phyloP scores from a whole-genome alignment of 1,284 basidiomycete species.

The Trichosporon coremiiforme region DNA sequence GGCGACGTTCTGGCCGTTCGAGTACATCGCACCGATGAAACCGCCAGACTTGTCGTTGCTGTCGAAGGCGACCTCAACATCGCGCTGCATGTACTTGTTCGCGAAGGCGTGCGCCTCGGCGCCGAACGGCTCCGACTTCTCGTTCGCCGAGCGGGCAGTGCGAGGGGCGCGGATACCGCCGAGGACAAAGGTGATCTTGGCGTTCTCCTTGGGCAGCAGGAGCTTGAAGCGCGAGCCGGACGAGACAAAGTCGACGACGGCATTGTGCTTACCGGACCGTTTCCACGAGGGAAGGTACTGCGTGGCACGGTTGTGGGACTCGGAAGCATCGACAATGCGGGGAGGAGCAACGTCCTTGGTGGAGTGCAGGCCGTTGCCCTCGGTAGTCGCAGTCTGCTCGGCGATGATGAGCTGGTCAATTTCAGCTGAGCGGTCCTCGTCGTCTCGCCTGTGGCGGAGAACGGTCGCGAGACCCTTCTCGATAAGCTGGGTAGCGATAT shows the following conservation, averaged over 20 bases:
- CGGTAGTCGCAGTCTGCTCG: slow-evolving; percentile 79
- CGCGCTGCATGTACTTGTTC: slow-evolving; percentile 84
- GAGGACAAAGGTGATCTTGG: slow-evolving; percentile 83
- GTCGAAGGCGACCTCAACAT: slow-evolving; percentile 90
- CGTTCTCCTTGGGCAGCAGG: slow-evolving; percentile 85
- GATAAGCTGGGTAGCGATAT: slow-evolving; percentile 87
- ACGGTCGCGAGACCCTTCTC: slow-evolving; percentile 90
- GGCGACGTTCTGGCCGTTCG: slow-evolving; percentile 78
- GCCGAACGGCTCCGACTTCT: slow-evolving; percentile 89
- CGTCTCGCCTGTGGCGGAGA: slow-evolving; percentile 88
- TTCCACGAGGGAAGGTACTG: slow-evolving; percentile 91
- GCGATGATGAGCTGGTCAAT: slow-evolving; percentile 94
- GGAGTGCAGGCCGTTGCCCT: slow-evolving; percentile 88
- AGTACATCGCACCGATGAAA: slow-evolving; percentile 86
- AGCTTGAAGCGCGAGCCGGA: slow-evolving; percentile 94
- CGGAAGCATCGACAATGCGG: slow-evolving; percentile 83
- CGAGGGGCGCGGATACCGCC: slow-evolving; percentile 82
- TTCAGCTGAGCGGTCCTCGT: slow-evolving; percentile 91
- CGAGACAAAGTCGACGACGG: slow-evolving; percentile 90
- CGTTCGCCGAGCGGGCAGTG: slow-evolving; percentile 73
- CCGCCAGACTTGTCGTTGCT: slow-evolving; percentile 91
- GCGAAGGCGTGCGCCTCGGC: slow-evolving; percentile 80
- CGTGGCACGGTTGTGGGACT: slow-evolving; percentile 74
- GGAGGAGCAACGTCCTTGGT: slow-evolving; percentile 75
- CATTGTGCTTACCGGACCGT: slow-evolving; percentile 77